These are phyloP conservation scores for Camelina hispida DNA, from an alignment of 345 rosid species.

Conservation along the genomic window DNA sequence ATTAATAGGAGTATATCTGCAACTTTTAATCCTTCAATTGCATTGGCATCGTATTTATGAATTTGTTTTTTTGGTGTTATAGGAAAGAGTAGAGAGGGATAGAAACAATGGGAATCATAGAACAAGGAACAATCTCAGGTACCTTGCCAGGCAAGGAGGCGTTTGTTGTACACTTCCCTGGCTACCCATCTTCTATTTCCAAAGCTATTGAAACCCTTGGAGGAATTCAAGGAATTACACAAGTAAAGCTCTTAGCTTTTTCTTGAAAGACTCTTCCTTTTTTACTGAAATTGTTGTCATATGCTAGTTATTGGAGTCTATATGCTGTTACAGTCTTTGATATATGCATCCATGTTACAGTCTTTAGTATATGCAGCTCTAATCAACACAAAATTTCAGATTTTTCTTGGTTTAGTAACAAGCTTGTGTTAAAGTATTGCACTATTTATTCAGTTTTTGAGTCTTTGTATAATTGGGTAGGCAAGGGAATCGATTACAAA, in stretches of 20 bases:
- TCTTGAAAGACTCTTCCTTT: neutral
- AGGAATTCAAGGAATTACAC: constrained; percentile 65
- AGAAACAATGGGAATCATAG: constrained; percentile 65
- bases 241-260: constrained; percentile 43
- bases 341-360: neutral
- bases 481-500: constrained; percentile 65
- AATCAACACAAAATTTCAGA: neutral
- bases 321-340: neutral
- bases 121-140: constrained; percentile 72
- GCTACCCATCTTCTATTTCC: constrained; percentile 75
- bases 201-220: constrained; percentile 86
- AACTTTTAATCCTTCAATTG: neutral
- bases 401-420: neutral
- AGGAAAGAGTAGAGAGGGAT: neutral
- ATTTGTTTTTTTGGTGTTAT: constrained; percentile 7
- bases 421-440: constrained; percentile 6
- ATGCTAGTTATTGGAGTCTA: constrained; percentile 16
- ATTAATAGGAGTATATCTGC: neutral
- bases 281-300: neutral
- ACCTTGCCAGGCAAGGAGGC: constrained; percentile 62
- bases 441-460: constrained; percentile 5
- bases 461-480: constrained; percentile 44
- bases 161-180: constrained; percentile 82
- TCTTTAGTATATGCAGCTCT: neutral
- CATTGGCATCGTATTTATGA: constrained; percentile 1